Conservation (phyloP, 2,329 filamentous ascomycete species). For the Davidsoniella eucalypti region DNA sequence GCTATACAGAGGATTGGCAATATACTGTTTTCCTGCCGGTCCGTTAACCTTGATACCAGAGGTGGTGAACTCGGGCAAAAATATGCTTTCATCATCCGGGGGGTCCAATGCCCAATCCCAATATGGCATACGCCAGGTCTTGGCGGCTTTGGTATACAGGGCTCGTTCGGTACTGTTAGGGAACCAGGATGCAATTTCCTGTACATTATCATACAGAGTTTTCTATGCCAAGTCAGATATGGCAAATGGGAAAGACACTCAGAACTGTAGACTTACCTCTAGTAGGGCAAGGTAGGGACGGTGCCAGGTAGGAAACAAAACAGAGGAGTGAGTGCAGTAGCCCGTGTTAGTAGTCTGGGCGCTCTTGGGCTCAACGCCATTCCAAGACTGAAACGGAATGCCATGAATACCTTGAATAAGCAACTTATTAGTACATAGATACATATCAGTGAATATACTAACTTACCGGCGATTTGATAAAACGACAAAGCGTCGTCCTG, state of each 20-base stretch:
- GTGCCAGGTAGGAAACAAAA: slow-evolving; percentile 71
- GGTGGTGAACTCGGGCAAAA: slow-evolving; percentile 28
- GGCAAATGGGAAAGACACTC: background rate
- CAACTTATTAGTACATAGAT: background rate
- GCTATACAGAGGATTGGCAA: slow-evolving; percentile 44
- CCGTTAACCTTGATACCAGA: slow-evolving; percentile 35
- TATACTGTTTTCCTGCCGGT: slow-evolving; percentile 36
- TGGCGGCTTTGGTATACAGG: slow-evolving; percentile 34
- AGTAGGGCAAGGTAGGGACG: slow-evolving; percentile 55
- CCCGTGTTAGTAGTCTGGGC: slow-evolving; percentile 29
- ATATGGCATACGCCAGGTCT: slow-evolving; percentile 38
- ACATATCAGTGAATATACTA: background rate
- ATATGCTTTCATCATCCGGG: slow-evolving; percentile 31
- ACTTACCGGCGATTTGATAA: slow-evolving; percentile 60
- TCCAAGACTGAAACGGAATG: slow-evolving; percentile 45
- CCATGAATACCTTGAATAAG: slow-evolving; percentile 54
- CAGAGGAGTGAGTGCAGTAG: slow-evolving; percentile 62
- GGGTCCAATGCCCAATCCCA: slow-evolving; percentile 41
- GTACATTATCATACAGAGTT: slow-evolving; percentile 13
- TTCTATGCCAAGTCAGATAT: slow-evolving; percentile 8
- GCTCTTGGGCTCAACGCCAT: slow-evolving; percentile 31
- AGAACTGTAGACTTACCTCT: slow-evolving; percentile 26
- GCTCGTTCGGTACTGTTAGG: slow-evolving; percentile 28
- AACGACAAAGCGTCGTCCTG: slow-evolving; percentile 51
- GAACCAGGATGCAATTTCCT: slow-evolving; percentile 30